phyloP scores from a whole-genome alignment of 768 basidiomycete genomes.

The Kwoniella shandongensis region DNA sequence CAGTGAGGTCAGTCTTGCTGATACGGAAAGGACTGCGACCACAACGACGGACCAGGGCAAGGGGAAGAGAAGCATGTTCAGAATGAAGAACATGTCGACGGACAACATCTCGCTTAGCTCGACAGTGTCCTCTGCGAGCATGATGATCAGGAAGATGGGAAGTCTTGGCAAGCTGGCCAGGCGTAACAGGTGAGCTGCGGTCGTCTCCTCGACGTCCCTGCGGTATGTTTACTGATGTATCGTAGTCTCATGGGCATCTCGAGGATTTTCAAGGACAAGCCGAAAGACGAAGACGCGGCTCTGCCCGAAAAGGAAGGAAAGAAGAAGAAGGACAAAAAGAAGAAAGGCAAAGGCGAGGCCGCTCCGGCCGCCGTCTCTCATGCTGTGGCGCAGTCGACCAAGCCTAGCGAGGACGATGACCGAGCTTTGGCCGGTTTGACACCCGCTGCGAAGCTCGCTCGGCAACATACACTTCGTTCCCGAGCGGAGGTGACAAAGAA shows the following conservation, averaged over 20 bases:
- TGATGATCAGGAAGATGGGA: slow-evolving; percentile 93
- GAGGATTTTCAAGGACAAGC: slow-evolving; percentile 86
- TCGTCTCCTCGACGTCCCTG: background rate
- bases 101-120: slow-evolving; percentile 95
- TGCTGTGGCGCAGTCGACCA: slow-evolving; percentile 80
- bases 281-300: slow-evolving; percentile 60
- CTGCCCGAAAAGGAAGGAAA: slow-evolving; percentile 54
- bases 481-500: slow-evolving; percentile 68
- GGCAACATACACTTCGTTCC: slow-evolving; percentile 80
- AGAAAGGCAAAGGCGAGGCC: slow-evolving; percentile 58
- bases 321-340: slow-evolving; percentile 54
- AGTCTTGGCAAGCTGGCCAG: slow-evolving; percentile 84
- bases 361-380: slow-evolving; percentile 73
- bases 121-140: slow-evolving; percentile 89
- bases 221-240: slow-evolving; percentile 1
- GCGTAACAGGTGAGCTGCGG: slow-evolving; percentile 61
- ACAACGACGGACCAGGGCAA: slow-evolving; percentile 55
- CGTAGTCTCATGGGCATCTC: slow-evolving; percentile 81
- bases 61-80: slow-evolving; percentile 68
- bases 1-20: slow-evolving; percentile 44
- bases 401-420: slow-evolving; percentile 55
- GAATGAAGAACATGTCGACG: slow-evolving; percentile 81
- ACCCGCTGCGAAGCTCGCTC: slow-evolving; percentile 83
- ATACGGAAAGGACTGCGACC: slow-evolving; percentile 41
- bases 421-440: slow-evolving; percentile 70